Percentiles rank a stretch among this genome's conserved stretches.
Evolutionary conservation across 164 flowering plant genomes (phyloP).

Genomic region (Chimonanthus praecox): DNA sequence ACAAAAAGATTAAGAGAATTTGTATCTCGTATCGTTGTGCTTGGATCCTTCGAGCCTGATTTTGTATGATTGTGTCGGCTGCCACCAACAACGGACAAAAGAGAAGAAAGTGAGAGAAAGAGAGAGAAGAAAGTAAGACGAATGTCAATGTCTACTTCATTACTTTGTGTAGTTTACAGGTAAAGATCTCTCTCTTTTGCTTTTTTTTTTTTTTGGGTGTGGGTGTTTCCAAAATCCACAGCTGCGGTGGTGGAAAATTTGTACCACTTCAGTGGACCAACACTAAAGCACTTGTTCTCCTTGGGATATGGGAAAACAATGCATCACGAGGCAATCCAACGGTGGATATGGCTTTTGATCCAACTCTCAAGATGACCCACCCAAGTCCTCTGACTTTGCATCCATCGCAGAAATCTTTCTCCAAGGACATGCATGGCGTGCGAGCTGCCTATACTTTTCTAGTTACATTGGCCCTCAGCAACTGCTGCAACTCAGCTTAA

Average conservation of each 20-base stretch:
- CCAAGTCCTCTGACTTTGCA: too few species aligned
- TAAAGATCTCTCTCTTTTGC: background rate
- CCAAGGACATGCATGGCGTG: too few species aligned
- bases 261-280: background rate
- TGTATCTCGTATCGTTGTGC: background rate
- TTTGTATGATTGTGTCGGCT: background rate
- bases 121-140: background rate
- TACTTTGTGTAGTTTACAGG: background rate
- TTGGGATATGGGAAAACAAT: background rate
- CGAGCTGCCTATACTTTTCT: background rate
- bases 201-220: background rate
- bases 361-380: background rate
- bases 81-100: background rate
- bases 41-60: background rate
- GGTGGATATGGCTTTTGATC: background rate
- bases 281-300: background rate
- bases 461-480: background rate
- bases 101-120: background rate
- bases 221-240: background rate
- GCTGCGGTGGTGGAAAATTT: background rate
- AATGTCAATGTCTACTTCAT: background rate
- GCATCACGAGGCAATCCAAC: background rate
- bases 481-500: background rate
- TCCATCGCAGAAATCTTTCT: too few species aligned
- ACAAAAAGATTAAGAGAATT: background rate